Conservation (phyloP, 2,329 filamentous ascomycete genomes). For the Exophiala phaeomuriformis region DNA sequence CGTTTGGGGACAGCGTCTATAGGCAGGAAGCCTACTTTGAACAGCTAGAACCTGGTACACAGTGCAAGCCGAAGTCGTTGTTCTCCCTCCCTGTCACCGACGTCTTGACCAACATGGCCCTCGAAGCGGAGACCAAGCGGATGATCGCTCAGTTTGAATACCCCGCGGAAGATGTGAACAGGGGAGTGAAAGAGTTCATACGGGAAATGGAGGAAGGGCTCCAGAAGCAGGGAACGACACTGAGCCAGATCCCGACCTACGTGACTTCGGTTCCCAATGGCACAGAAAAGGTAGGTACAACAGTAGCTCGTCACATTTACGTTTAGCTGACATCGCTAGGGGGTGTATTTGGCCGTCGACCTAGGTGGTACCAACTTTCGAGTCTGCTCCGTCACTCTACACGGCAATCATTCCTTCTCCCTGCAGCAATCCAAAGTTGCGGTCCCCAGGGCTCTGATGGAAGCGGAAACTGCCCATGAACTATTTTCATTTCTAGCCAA, state of each 20-base stretch:
- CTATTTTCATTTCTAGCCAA: slow-evolving; percentile 89
- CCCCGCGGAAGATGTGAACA: slow-evolving; percentile 67
- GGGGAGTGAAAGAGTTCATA: slow-evolving; percentile 77
- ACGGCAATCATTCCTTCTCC: slow-evolving; percentile 91
- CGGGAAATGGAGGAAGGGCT: slow-evolving; percentile 82
- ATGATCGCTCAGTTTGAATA: slow-evolving; percentile 84
- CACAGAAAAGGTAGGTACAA: slow-evolving; percentile 72
- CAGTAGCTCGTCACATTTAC: not conserved
- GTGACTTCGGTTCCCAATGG: slow-evolving; percentile 94
- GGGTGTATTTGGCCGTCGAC: slow-evolving; percentile 91
- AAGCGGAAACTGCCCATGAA: slow-evolving; percentile 73
- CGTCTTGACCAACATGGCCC: slow-evolving; percentile 26
- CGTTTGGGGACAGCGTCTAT: slow-evolving; percentile 27
- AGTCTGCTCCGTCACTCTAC: slow-evolving; percentile 88
- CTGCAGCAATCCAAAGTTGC: slow-evolving; percentile 87
- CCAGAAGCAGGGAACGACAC: slow-evolving; percentile 64
- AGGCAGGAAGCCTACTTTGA: slow-evolving; percentile 28
- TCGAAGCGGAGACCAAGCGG: slow-evolving; percentile 65
- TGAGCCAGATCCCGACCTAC: slow-evolving; percentile 96
- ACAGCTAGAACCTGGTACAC: slow-evolving; percentile 26
- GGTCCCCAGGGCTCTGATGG: slow-evolving; percentile 85
- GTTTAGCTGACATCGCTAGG: slow-evolving; percentile 47
- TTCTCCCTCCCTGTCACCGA: slow-evolving; percentile 24
- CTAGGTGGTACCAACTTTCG: slow-evolving; percentile 98
- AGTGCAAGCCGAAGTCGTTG: slow-evolving; percentile 26